A percentile compares a stretch with the other conserved stretches of the same genome.
Evolutionary conservation across 2,329 filamentous ascomycete species (phyloP).

Genomic region (Xylaria sp.): DNA sequence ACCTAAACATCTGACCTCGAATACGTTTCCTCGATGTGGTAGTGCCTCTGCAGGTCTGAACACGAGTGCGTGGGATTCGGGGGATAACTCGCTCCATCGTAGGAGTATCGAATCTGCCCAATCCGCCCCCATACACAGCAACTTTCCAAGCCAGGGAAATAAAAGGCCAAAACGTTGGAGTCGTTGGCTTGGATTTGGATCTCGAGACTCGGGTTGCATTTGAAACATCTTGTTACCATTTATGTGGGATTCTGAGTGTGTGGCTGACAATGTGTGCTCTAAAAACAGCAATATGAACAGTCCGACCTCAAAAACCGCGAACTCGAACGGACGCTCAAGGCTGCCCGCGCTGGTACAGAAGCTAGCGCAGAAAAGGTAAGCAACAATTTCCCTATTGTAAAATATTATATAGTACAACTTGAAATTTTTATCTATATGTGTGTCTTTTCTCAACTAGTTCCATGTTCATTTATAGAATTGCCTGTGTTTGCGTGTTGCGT

Average conservation of each 20-base stretch:
- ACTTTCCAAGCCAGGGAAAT: background rate
- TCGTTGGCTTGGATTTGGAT: slow-evolving; percentile 25
- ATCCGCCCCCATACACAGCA: slow-evolving; percentile 3
- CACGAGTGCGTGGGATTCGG: slow-evolving; percentile 14
- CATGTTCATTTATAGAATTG: slow-evolving; percentile 4
- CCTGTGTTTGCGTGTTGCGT: background rate
- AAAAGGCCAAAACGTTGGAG: slow-evolving; percentile 35
- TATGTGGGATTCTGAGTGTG: background rate
- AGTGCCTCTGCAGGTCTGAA: slow-evolving; percentile 5
- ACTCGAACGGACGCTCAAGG: slow-evolving; percentile 65
- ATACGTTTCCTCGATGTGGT: background rate
- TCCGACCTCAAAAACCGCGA: slow-evolving; percentile 67
- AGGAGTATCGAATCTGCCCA: slow-evolving; percentile 10
- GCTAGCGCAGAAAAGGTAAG: slow-evolving; percentile 64
- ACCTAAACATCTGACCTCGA: slow-evolving; percentile 33
- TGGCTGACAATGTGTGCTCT: slow-evolving; percentile 40
- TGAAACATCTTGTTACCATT: slow-evolving; percentile 13
- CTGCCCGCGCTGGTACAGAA: slow-evolving; percentile 60
- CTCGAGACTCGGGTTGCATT: slow-evolving; percentile 1
- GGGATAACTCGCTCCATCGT: slow-evolving; percentile 20
- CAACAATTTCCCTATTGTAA: slow-evolving; percentile 39
- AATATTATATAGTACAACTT: slow-evolving; percentile 7
- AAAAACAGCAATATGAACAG: slow-evolving; percentile 66
- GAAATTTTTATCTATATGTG: background rate
- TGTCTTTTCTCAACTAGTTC: background rate